Evolutionary conservation across 495 filamentous ascomycete genomes (phyloP), one percentile per base, ranked within the genome.

Genomic region (Tetracladium setigerum): DNA sequence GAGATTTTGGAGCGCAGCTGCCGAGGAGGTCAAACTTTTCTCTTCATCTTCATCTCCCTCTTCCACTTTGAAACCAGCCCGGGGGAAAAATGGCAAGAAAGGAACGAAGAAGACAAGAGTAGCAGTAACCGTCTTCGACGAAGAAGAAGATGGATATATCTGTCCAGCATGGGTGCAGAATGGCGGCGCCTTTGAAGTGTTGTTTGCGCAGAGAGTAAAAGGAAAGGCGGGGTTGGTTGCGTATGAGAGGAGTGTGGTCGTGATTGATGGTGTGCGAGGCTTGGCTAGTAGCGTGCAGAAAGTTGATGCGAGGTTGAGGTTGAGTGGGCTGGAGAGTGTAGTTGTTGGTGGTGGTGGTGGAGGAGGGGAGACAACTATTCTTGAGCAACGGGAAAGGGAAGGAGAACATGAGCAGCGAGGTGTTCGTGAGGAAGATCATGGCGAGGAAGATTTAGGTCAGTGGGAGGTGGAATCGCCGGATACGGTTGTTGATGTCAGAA

Each of bases 41-140:
- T 27, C 22, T 27, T 3, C 22, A 3, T 3, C 22, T 27, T 3
- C 22, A 3, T 3, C 22, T 27, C 3, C 22, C 22, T 27, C 22
- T 27, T 27, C 22, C 22, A 27, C 7, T 7, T 27, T 7, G 7
- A 3, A n/a, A n/a, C n/a, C n/a, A n/a, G 22, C 7, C 19, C 17
- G 40, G n/a, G 32, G 42, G 44, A 24, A 36, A 32, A 47, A 46
- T 18, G 27, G 17, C 22, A 45, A 33, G 14, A 44, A 16, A 19
- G 34, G 36, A 31, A 30, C 31, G 3, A 44, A 16, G 14, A 64
- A 50, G 45, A 56, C 59, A 19, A 67, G 48, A 36, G 60, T 70
- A 4, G 68, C 57, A n/a, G 59, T 74, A 17, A 76, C 69, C 2
- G 66, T 71, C 0, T 74, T 76, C 49, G 64, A 62, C 17, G 54